Conservation (phyloP, 148 eudicot species). For the Pouteria glomerata region DNA sequence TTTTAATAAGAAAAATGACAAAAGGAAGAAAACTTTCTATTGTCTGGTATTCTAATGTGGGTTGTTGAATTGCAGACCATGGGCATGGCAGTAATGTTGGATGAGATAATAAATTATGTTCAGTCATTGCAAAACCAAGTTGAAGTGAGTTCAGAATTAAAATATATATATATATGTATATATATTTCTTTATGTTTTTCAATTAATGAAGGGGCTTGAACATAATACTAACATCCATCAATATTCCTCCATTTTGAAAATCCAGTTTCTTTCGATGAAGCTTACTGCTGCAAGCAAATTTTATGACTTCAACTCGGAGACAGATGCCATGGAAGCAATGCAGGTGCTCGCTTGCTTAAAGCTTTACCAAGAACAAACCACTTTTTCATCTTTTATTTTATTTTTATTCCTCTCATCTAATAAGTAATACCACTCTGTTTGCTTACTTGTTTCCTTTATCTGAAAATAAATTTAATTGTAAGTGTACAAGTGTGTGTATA, state of each 20-base stretch:
- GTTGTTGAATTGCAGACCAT: slow-evolving; percentile 52
- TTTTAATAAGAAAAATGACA: not conserved
- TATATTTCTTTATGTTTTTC: no score
- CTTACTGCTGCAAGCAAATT: slow-evolving; percentile 68
- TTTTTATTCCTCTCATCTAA: not conserved
- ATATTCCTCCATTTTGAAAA: slow-evolving; percentile 6
- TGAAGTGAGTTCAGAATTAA: slow-evolving; percentile 40
- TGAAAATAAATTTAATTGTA: not conserved
- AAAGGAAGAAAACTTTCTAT: not conserved
- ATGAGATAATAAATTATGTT: slow-evolving; percentile 85
- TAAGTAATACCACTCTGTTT: not conserved
- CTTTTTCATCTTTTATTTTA: not conserved
- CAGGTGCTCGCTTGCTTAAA: slow-evolving; percentile 29
- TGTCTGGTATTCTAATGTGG: not conserved
- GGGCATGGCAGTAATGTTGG: slow-evolving; percentile 93
- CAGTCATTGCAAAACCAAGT: slow-evolving; percentile 88
- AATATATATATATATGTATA: not conserved
- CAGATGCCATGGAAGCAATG: slow-evolving; percentile 29
- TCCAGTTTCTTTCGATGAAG: slow-evolving; percentile 75
- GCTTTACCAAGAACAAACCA: not conserved
- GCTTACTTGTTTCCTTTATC: not conserved
- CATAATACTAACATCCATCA: not conserved
- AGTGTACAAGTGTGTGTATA: not conserved
- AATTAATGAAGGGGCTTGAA: not conserved
- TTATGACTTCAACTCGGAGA: slow-evolving; percentile 47